Conservation (phyloP, 2,329 filamentous ascomycete genomes). For the Endothia cerciana region DNA sequence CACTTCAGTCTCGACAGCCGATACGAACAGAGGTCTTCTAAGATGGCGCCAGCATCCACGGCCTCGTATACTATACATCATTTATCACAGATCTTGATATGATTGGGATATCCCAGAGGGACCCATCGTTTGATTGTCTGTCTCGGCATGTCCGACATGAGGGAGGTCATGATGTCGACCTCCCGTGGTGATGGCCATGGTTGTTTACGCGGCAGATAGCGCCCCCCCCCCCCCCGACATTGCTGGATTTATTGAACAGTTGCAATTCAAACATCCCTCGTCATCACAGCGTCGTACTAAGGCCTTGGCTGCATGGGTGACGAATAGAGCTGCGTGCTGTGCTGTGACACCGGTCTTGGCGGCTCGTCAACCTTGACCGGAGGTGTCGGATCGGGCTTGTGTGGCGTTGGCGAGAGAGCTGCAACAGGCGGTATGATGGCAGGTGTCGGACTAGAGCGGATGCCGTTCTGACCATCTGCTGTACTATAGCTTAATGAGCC, state of each 20-base stretch:
- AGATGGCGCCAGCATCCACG: neutral
- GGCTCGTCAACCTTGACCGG: slow-evolving; percentile 57
- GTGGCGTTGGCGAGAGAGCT: slow-evolving; percentile 60
- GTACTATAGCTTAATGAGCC: slow-evolving; percentile 31
- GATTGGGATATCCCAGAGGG: neutral
- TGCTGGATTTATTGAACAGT: neutral
- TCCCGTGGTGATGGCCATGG: too few species aligned
- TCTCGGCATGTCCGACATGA: neutral
- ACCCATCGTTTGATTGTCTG: neutral
- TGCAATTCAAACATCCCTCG: neutral
- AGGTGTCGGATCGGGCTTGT: slow-evolving; percentile 61
- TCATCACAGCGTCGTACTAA: neutral
- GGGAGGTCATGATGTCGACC: neutral
- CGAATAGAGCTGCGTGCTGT: slow-evolving; percentile 14
- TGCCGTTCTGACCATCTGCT: slow-evolving; percentile 31
- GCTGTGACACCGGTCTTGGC: slow-evolving; percentile 21
- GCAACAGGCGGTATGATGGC: slow-evolving; percentile 62
- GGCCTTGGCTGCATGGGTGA: slow-evolving; percentile 15
- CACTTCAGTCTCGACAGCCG: neutral
- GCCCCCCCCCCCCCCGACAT: neutral
- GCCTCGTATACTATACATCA: neutral
- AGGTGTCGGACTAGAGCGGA: slow-evolving; percentile 40
- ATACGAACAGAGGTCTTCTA: neutral
- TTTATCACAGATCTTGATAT: neutral
- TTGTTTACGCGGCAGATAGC: too few species aligned